These are phyloP conservation scores for Cryptococcus sp. DNA, from an alignment of 1,284 basidiomycete genomes.

Conservation along the genomic window DNA sequence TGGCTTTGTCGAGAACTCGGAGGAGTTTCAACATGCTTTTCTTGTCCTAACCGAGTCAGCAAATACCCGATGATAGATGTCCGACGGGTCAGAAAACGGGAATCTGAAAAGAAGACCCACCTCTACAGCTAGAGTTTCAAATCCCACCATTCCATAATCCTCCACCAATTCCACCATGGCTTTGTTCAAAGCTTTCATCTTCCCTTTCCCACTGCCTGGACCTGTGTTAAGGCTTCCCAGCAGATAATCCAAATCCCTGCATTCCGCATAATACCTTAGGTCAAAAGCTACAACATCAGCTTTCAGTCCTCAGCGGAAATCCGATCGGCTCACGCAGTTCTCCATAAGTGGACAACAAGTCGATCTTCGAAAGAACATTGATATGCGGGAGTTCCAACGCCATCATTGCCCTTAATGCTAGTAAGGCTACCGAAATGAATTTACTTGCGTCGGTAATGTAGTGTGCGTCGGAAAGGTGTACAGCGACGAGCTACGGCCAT, in stretches of 20 bases:
- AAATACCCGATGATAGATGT: background rate
- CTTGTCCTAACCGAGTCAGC: conserved; percentile 62
- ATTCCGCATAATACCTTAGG: conserved; percentile 96
- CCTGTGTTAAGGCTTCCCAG: conserved; percentile 63
- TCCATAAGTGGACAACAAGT: conserved; percentile 79
- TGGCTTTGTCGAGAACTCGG: conserved; percentile 75
- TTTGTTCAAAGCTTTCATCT: conserved; percentile 75
- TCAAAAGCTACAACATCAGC: conserved; percentile 69
- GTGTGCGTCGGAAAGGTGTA: conserved; percentile 93
- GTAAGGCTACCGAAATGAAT: conserved; percentile 86
- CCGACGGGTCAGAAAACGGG: background rate
- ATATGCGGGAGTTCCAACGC: conserved; percentile 95
- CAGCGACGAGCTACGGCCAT: conserved; percentile 70
- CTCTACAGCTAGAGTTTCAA: conserved; percentile 95
- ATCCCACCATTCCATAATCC: conserved; percentile 89
- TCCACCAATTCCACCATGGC: conserved; percentile 87
- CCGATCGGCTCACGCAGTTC: conserved; percentile 64
- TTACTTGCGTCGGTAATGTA: conserved; percentile 95
- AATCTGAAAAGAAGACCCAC: conserved; percentile 48
- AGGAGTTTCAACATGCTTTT: conserved; percentile 84
- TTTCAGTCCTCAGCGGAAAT: background rate
- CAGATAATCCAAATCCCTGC: conserved; percentile 89
- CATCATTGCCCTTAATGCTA: conserved; percentile 94
- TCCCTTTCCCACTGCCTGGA: conserved; percentile 59
- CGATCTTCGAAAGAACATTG: conserved; percentile 95